Evolutionary conservation across 1,284 basidiomycete genomes (phyloP).

Genomic region (Cryptococcus depauperatus): DNA sequence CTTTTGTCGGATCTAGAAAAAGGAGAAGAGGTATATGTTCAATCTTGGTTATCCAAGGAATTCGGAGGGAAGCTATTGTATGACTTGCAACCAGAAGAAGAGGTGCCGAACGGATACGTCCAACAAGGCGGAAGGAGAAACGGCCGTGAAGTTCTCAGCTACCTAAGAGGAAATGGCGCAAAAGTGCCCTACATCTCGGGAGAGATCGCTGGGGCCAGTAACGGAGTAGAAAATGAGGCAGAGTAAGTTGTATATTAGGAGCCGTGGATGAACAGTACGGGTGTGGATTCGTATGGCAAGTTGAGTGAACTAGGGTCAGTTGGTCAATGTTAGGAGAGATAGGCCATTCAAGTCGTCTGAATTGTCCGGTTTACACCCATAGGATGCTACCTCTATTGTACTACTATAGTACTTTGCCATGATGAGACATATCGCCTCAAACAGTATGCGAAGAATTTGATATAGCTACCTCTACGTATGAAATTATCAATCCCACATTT

Average conservation of each 20-base stretch:
- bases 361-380: no score
- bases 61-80: slow-evolving; percentile 31
- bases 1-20: slow-evolving; percentile 61
- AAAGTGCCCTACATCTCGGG: slow-evolving; percentile 18
- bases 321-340: no score
- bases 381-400: no score
- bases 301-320: no score
- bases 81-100: slow-evolving; percentile 15
- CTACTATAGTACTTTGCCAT: no score
- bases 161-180: slow-evolving; percentile 38
- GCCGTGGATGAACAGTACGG: no score
- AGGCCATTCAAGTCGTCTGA: no score
- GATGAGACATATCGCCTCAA: no score
- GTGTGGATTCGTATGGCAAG: no score
- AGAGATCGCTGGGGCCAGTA: not conserved
- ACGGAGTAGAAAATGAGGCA: slow-evolving; percentile 2
- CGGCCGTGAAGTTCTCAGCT: slow-evolving; percentile 40
- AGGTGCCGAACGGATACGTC: slow-evolving; percentile 22
- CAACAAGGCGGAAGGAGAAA: slow-evolving; percentile 21
- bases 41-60: slow-evolving; percentile 40
- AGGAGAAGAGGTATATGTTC: slow-evolving; percentile 29
- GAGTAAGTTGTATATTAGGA: not conserved
- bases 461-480: no score
- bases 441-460: no score
- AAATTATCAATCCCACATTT: no score